Percentiles rank a stretch among this genome's conserved stretches.
Evolutionary conservation across 768 basidiomycete species (phyloP).

Genomic region (Leucocoprinus birnbaumii): DNA sequence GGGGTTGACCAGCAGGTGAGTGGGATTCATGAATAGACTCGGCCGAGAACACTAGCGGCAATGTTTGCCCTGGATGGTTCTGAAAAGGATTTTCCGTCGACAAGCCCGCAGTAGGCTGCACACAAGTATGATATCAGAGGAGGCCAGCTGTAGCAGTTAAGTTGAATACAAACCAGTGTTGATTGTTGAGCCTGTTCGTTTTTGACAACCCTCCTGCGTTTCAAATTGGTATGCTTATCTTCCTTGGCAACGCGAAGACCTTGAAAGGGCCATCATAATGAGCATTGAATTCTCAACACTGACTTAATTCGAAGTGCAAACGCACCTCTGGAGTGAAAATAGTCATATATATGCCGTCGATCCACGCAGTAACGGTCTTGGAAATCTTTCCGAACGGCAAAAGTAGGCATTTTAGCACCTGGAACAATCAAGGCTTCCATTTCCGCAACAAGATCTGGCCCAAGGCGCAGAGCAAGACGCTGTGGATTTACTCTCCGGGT

Average conservation of each 20-base stretch:
- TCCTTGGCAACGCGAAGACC: constrained; percentile 64
- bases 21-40: neutral
- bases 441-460: constrained; percentile 64
- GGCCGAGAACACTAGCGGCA: neutral
- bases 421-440: constrained; percentile 69
- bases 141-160: neutral
- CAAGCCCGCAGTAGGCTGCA: neutral
- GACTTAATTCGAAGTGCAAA: too few species aligned
- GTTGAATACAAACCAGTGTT: neutral
- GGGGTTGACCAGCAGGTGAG: neutral
- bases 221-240: constrained; percentile 55
- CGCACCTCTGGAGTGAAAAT: constrained; percentile 62
- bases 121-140: neutral
- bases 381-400: constrained; percentile 64
- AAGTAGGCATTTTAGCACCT: constrained; percentile 78
- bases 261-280: constrained; percentile 10
- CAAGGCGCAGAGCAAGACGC: constrained; percentile 63
- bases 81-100: neutral
- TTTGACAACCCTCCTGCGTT: constrained; percentile 39
- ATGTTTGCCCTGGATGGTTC: neutral
- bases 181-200: constrained; percentile 16
- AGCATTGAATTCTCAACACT: neutral
- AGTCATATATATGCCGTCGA: constrained; percentile 75
- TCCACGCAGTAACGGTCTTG: constrained; percentile 71
- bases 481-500: constrained; percentile 64